Conservation (phyloP, 179 eudicot genomes). For the Silene coronaria region DNA sequence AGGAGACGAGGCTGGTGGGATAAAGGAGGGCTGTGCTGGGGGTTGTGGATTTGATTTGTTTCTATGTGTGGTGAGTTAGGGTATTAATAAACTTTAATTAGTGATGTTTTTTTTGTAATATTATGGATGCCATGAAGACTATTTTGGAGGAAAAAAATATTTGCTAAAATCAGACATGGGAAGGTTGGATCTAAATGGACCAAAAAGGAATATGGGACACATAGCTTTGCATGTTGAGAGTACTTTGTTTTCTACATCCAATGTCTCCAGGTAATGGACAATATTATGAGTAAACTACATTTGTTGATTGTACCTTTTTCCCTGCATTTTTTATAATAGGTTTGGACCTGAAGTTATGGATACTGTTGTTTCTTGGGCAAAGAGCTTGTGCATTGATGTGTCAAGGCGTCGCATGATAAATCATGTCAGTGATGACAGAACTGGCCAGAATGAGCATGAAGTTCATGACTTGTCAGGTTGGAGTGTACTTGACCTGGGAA, state of each 20-base stretch:
- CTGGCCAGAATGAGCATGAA: slow-evolving; percentile 35
- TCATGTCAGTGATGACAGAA: slow-evolving; percentile 37
- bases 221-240: neutral
- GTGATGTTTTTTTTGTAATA: neutral
- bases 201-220: neutral
- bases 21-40: neutral
- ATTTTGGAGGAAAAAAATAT: neutral
- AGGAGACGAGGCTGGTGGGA: neutral
- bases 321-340: slow-evolving; percentile 36
- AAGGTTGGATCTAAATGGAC: neutral
- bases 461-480: slow-evolving; percentile 54
- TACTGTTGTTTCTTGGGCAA: slow-evolving; percentile 86
- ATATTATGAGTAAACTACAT: neutral
- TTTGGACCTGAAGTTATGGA: slow-evolving; percentile 99
- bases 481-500: slow-evolving; percentile 94
- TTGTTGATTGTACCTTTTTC: neutral
- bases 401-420: slow-evolving; percentile 48
- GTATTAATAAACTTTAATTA: neutral
- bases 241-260: neutral
- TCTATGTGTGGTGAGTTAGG: neutral
- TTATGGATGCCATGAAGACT: neutral
- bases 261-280: neutral
- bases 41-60: neutral
- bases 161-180: neutral
- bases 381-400: slow-evolving; percentile 57